Evolutionary conservation across 805 yeast genomes (phyloP), one percentile per base, ranked within the genome.

Genomic region (Ogataea pini): DNA sequence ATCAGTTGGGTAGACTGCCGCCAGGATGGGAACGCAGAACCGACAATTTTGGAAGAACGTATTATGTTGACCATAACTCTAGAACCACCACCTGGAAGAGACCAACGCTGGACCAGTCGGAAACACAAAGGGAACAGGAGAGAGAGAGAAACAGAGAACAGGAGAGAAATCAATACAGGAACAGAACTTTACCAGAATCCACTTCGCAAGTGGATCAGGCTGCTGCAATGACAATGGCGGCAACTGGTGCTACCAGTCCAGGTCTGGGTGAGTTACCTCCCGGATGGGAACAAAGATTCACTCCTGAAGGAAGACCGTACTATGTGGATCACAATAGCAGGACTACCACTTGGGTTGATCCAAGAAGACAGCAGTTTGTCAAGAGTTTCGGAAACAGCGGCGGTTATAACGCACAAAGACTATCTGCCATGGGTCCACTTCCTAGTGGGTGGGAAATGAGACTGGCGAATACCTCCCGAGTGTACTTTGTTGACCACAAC

Each of bases 391-490:
- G 97, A 22, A 77, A 91, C 79, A 70, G 82, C 61, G 86, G 96
- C 4, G 89, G 97, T 17, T 89, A 92, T 58, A 97, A 91, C 72
- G 98, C 94, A 61, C 99, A 94, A 73, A 96, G 98, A 25, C 96
- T 94, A 10, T 86, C 96, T 37, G 98, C 95, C 65, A 77, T 94
- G 69, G 99, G 99, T 14, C 99, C 99, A 46, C 76, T 94, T 64
- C 99, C 99, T 41, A 83, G 92, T 46, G 99, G 99, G 46, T 94
- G 99, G 99, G 99, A 94, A 75, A 94, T 94, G 99, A 86, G 99
- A 71, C 79, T 94, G 64, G 95, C 99, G 36, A 94, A 94, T 70
- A 94, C 99, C 1, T 97, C 99, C 8, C 82, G 99, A 68, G 99
- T 94, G 18, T 94, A 94, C 69, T 94, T 94, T 69, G 99, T 94